Percentiles rank a stretch among this genome's conserved stretches.
These are phyloP conservation scores for Choanephora cucurbitarum DNA, from an alignment of 371 early-diverging fungal species.

Conservation along the genomic window DNA sequence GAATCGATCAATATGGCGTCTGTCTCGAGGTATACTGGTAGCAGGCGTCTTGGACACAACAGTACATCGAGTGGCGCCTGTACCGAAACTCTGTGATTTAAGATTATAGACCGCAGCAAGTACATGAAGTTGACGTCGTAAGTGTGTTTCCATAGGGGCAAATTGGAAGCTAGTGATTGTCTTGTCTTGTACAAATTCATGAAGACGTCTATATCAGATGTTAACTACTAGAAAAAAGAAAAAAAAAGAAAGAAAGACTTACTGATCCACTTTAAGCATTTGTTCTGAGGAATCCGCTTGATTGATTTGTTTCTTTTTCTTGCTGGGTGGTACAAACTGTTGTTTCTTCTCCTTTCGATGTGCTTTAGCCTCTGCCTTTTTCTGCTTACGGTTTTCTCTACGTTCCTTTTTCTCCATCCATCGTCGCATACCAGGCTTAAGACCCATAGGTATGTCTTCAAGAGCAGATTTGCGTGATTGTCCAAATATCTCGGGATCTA, in stretches of 20 bases:
- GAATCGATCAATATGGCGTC: conserved; percentile 49
- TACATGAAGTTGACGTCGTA: conserved; percentile 55
- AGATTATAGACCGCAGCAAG: conserved; percentile 55
- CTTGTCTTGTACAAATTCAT: conserved; percentile 39
- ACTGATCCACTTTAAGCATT: conserved; percentile 20
- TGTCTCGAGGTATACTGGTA: conserved; percentile 52
- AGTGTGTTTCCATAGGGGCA: conserved; percentile 54
- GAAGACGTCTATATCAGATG: conserved; percentile 38
- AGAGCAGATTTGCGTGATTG: conserved; percentile 25
- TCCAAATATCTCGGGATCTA: conserved; percentile 26
- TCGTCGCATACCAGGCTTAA: conserved; percentile 25
- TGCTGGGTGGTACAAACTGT: neutral
- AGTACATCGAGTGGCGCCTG: conserved; percentile 37
- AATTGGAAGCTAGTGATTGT: conserved; percentile 46
- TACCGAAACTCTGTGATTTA: conserved; percentile 52
- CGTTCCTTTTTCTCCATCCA: conserved; percentile 32
- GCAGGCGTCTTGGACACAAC: conserved; percentile 53
- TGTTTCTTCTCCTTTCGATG: conserved; percentile 18
- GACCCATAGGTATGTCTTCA: conserved; percentile 27
- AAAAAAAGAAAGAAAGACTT: conserved; percentile 6
- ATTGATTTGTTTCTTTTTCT: conserved; percentile 18
- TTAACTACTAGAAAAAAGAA: neutral
- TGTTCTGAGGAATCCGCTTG: conserved; percentile 1
- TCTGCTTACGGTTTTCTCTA: conserved; percentile 12
- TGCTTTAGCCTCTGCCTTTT: conserved; percentile 19